These are phyloP conservation scores for Teratosphaeriaceae sp. DNA, from an alignment of 2,329 filamentous ascomycete genomes.

Conservation along the genomic window DNA sequence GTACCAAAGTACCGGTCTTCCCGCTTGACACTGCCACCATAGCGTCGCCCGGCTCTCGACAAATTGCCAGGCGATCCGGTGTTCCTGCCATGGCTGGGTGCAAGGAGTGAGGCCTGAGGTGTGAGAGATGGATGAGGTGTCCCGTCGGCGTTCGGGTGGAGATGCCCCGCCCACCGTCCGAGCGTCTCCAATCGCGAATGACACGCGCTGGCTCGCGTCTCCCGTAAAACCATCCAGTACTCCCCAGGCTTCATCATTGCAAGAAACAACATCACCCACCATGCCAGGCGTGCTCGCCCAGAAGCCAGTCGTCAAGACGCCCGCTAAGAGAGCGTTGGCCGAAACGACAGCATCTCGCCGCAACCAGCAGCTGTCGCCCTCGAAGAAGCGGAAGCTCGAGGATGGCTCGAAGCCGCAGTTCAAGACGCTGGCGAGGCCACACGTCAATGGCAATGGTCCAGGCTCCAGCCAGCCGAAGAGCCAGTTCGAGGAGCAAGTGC, in stretches of 20 bases:
- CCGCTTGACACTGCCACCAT: no score
- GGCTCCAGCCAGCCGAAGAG: slow-evolving; percentile 79
- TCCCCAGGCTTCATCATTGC: neutral
- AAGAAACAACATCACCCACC: slow-evolving; percentile 4
- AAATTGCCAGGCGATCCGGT: no score
- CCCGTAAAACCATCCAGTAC: neutral
- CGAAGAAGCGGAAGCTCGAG: slow-evolving; percentile 83
- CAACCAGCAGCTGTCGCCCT: slow-evolving; percentile 44
- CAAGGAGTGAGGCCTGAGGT: no score
- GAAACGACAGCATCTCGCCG: slow-evolving; percentile 39
- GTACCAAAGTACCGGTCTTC: no score
- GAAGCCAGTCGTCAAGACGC: slow-evolving; percentile 24
- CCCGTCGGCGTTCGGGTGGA: no score
- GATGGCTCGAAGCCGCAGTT: slow-evolving; percentile 55
- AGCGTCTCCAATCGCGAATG: no score
- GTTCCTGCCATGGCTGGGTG: no score
- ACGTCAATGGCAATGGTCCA: slow-evolving; percentile 47
- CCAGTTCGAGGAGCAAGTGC: slow-evolving; percentile 84
- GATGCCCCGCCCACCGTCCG: no score
- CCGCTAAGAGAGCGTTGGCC: slow-evolving; percentile 41
- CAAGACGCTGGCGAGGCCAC: slow-evolving; percentile 47
- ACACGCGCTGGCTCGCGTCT: no score
- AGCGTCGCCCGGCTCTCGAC: no score
- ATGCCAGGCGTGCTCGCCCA: slow-evolving; percentile 30
- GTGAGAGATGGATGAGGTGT: no score